Conservation (phyloP, 2,329 filamentous ascomycete species). For the Thermoascus crustaceus region DNA sequence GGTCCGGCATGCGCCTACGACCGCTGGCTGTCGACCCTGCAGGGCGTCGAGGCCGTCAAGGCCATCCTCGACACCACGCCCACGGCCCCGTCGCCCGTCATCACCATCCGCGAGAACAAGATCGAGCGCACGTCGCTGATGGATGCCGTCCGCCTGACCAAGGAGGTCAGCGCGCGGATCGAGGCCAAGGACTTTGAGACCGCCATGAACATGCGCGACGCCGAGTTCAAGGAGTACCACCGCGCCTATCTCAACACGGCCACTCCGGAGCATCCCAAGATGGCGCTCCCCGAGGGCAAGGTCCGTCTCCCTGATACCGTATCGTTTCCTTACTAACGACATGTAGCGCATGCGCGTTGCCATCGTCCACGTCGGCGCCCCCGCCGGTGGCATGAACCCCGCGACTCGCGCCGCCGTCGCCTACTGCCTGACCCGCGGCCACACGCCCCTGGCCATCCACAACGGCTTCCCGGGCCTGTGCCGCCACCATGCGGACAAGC, state of each 20-base stretch:
- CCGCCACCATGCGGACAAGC: constrained; percentile 78
- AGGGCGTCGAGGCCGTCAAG: constrained; percentile 89
- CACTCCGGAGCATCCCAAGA: constrained; percentile 63
- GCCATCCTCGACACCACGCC: constrained; percentile 84
- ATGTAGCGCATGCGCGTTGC: constrained; percentile 76
- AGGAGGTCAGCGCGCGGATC: constrained; percentile 75
- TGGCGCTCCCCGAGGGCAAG: constrained; percentile 62
- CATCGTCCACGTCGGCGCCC: constrained; percentile 93
- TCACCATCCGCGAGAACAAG: constrained; percentile 96
- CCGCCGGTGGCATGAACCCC: constrained; percentile 96
- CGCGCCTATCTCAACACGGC: constrained; percentile 86
- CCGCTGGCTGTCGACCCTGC: constrained; percentile 82
- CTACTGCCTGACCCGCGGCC: constrained; percentile 86
- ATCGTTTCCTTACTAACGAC: constrained; percentile 20
- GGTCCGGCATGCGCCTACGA: constrained; percentile 90
- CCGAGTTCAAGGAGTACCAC: constrained; percentile 91
- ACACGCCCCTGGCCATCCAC: constrained; percentile 85
- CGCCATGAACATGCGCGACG: constrained; percentile 82
- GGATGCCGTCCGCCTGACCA: constrained; percentile 78
- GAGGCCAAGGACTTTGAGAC: constrained; percentile 74
- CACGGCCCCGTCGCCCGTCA: constrained; percentile 84
- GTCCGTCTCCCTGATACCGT: constrained; percentile 31
- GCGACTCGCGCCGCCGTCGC: constrained; percentile 87
- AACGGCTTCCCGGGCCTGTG: constrained; percentile 94
- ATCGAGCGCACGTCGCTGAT: constrained; percentile 85